Percentiles rank a stretch among this genome's conserved stretches.
phyloP scores from a whole-genome alignment of 176 grass and related monocot species.

The maize (Zea mays) region Zm-B73-REFERENCE-NAM-5.0 NC_050096.1:269045001-269045500 shows the following conservation, averaged over 20 bases:
- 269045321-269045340: constrained; percentile 33
- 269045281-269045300: not conserved
- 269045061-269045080: too few species aligned
- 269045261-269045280: not conserved
- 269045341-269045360: constrained; percentile 9
- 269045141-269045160: too few species aligned
- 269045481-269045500: constrained; percentile 83
- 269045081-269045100: too few species aligned
- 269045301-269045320: constrained; percentile 29
- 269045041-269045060: too few species aligned
- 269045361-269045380: not conserved
- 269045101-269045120: too few species aligned
- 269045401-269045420: constrained; percentile 61
- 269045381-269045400: not conserved
- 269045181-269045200: not conserved
- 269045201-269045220: not conserved
- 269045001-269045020: too few species aligned
- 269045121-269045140: too few species aligned
- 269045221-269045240: constrained; percentile 13
- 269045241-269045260: not conserved
- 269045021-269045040: too few species aligned
- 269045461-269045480: constrained; percentile 69
- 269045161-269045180: not conserved
- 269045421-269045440: constrained; percentile 86
- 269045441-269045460: constrained; percentile 96